Conservation (phyloP, 2,329 filamentous ascomycete genomes). For the Elsinoe fawcettii region DNA sequence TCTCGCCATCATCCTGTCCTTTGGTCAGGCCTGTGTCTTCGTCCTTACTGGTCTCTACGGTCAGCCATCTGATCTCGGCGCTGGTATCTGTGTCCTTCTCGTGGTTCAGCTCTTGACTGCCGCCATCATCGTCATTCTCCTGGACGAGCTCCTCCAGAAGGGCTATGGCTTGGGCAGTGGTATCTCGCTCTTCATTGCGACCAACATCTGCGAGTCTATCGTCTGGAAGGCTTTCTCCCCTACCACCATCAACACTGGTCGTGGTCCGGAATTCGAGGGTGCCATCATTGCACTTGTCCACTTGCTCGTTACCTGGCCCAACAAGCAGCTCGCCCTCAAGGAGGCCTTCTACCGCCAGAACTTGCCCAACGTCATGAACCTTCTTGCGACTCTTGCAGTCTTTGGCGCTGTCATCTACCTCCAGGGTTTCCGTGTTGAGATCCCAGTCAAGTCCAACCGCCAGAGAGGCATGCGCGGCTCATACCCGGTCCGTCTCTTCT, state of each 20-base stretch:
- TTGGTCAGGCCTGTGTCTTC: conserved; percentile 95
- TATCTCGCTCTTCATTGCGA: conserved; percentile 99
- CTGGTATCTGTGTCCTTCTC: conserved; percentile 95
- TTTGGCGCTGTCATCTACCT: conserved; percentile 97
- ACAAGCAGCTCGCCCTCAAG: conserved; percentile 97
- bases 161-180: conserved; percentile 96
- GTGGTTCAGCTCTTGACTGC: conserved; percentile 97
- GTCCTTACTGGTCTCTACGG: conserved; percentile 98
- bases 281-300: conserved; percentile 97
- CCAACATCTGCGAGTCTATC: conserved; percentile 99
- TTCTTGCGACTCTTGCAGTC: conserved; percentile 83
- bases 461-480: conserved; percentile 97
- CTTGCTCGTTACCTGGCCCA: conserved; percentile 94
- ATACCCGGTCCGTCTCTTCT: conserved; percentile 98
- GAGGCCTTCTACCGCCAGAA: conserved; percentile 99
- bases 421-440: conserved; percentile 84
- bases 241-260: conserved; percentile 97
- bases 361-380: conserved; percentile 98
- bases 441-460: conserved; percentile 97
- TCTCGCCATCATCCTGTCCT: conserved; percentile 93
- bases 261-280: conserved; percentile 97
- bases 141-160: conserved; percentile 98
- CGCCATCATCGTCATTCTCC: conserved; percentile 96
- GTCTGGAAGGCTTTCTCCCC: conserved; percentile 99
- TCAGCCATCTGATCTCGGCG: conserved; percentile 89